These are phyloP conservation scores for Capronia americana DNA, from an alignment of 2,329 filamentous ascomycete genomes.

Conservation along the genomic window DNA sequence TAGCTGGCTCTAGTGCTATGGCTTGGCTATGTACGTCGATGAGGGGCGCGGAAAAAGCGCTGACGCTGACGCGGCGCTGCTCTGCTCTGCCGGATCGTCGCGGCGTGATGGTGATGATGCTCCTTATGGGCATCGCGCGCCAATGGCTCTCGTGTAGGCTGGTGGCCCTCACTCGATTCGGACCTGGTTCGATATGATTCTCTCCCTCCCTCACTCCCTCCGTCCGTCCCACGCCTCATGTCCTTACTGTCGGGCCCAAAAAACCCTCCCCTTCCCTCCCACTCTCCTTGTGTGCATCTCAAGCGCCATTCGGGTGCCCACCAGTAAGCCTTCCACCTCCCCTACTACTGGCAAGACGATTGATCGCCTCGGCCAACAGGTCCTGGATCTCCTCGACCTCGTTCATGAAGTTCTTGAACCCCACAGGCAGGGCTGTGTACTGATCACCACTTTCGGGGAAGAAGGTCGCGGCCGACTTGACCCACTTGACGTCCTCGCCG, in stretches of 20 bases:
- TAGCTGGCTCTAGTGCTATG: neutral
- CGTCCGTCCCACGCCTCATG: neutral
- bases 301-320: neutral
- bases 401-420: constrained; percentile 48
- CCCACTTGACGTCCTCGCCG: constrained; percentile 47
- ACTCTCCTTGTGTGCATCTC: neutral
- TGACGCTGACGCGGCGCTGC: neutral
- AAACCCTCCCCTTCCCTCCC: neutral
- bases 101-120: neutral
- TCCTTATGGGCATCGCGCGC: neutral
- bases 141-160: neutral
- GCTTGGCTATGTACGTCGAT: neutral
- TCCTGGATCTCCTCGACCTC: constrained; percentile 46
- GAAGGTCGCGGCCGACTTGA: constrained; percentile 45
- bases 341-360: constrained; percentile 15
- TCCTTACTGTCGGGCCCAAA: neutral
- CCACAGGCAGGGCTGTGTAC: constrained; percentile 36
- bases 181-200: neutral
- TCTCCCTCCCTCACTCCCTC: neutral
- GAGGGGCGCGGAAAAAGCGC: neutral
- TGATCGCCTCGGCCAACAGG: constrained; percentile 43
- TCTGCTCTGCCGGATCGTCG: neutral
- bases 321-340: neutral
- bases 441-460: constrained; percentile 43
- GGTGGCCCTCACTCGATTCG: neutral